Base-by-base conservation (phyloP, 768 basidiomycete genomes). In the Crassisporium funariophilum region DNA sequence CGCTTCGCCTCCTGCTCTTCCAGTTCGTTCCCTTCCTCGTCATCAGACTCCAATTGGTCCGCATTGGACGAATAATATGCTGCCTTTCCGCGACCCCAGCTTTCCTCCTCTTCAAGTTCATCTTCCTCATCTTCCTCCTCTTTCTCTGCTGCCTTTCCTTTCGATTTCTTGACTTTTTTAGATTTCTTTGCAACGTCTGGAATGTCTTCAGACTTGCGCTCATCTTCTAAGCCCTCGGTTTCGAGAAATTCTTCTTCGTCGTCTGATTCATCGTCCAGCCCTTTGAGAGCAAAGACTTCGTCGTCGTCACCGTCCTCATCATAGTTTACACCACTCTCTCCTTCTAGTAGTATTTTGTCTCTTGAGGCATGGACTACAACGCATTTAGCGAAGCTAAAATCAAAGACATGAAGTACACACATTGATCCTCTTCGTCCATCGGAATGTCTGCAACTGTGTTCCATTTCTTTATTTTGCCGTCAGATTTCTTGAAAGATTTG, bases 21-120 rank as follows among this genome's bases (percentile, higher is more conserved):
- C 40, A 95, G 69, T 54, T 88, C 86, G 58, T 89, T 81, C 24
- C 83, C 88, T 64, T 95, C 94, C 57, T 95, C 94, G 53, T 95
- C 87, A 55, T 90, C 89, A 27, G 86, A 86, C 42, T 90, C 90
- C 27, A 91, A 70, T 44, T 88, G 71, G 25, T 76, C 85, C 23
- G 88, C 91, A 63, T 91, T 92, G 4, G 88, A 89, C 3, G 90
- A 82, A 61, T 95, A 95, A 67, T 95, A 98, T 4, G 82, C 85
- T 31, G 82, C 75, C 66, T 85, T 86, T 52, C 82, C 80, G 49
- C 72, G 75, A 8, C 94, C 94, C 94, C 94, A 98, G 1, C 78
- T 80, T 65, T 91, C 90, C 51, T 76, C 76, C 27, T 79, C 78
- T 7, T 72, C 70, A 15, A 80, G 79, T n/a, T 64, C 63, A 33